A percentile compares a stretch with the other conserved stretches of the same genome.
Evolutionary conservation across 805 yeast genomes (phyloP).

Genomic region (Starmerella stellata): DNA sequence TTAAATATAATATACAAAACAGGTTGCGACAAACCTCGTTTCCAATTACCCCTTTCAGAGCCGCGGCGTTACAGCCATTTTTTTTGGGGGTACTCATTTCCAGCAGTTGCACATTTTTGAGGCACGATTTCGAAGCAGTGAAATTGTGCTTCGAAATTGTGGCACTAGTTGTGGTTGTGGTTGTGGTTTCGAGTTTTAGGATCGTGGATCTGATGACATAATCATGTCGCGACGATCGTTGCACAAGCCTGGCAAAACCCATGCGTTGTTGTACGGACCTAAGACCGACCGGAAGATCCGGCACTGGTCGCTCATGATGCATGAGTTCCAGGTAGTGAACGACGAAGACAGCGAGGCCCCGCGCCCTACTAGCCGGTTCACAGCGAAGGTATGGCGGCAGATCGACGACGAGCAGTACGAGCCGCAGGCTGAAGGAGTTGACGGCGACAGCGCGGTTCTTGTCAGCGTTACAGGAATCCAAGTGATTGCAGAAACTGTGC

Average conservation of each 20-base stretch:
- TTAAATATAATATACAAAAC: too few species aligned
- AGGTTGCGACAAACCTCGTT: too few species aligned
- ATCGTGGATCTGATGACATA: neutral
- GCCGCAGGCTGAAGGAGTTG: slow-evolving; percentile 24
- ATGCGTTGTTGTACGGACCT: slow-evolving; percentile 16
- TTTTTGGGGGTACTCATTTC: too few species aligned
- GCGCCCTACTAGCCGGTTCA: slow-evolving; percentile 21
- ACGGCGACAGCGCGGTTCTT: slow-evolving; percentile 31
- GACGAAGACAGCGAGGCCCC: slow-evolving; percentile 19
- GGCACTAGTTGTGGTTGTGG: too few species aligned
- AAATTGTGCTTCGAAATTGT: too few species aligned
- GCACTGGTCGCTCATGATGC: slow-evolving; percentile 13
- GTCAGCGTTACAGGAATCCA: slow-evolving; percentile 4
- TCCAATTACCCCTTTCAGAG: too few species aligned
- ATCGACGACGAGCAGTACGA: slow-evolving; percentile 12
- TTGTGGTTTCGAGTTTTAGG: too few species aligned
- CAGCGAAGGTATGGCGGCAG: slow-evolving; percentile 15
- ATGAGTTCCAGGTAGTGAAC: slow-evolving; percentile 11
- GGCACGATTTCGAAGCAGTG: too few species aligned
- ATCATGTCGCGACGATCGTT: slow-evolving; percentile 16
- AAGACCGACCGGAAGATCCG: slow-evolving; percentile 14
- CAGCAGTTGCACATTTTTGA: too few species aligned
- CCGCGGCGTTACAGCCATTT: too few species aligned
- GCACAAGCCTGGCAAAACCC: slow-evolving; percentile 13
- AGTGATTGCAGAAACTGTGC: too few species aligned